Conservation (phyloP, 1,139 yeast species). For the Blastobotrys arbuscula region DNA sequence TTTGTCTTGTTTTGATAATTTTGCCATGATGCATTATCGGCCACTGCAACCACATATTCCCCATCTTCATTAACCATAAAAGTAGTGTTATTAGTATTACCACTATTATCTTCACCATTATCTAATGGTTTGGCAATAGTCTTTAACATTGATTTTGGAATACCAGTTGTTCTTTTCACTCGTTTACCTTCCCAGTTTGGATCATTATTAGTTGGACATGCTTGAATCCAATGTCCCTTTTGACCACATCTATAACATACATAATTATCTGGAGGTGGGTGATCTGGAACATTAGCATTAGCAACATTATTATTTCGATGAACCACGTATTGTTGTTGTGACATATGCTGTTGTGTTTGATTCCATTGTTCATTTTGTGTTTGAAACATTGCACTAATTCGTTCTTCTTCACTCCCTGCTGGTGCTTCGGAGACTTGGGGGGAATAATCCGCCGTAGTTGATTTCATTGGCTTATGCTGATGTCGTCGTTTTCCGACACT, state of each 20-base stretch:
- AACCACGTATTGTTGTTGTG: constrained; percentile 41
- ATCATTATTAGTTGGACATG: constrained; percentile 90
- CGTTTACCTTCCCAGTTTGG: constrained; percentile 92
- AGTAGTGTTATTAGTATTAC: constrained; percentile 46
- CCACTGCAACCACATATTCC: constrained; percentile 89
- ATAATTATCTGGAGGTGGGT: constrained; percentile 91
- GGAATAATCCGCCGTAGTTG: constrained; percentile 16
- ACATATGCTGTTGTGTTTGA: constrained; percentile 86
- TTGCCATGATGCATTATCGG: constrained; percentile 91
- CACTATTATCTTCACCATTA: constrained; percentile 33
- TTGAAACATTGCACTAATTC: constrained; percentile 84
- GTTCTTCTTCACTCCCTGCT: constrained; percentile 71
- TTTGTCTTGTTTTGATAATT: constrained; percentile 56
- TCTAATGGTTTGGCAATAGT: constrained; percentile 64
- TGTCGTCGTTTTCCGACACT: constrained; percentile 9
- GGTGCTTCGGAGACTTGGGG: constrained; percentile 23
- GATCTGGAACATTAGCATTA: constrained; percentile 43
- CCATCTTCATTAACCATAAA: constrained; percentile 93
- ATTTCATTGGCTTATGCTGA: constrained; percentile 15
- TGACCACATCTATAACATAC: constrained; percentile 96
- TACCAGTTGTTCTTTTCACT: constrained; percentile 92
- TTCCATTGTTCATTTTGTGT: constrained; percentile 94
- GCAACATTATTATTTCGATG: constrained; percentile 24
- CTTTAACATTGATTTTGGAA: constrained; percentile 86
- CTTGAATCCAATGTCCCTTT: constrained; percentile 93